Base-by-base conservation (phyloP, 1,284 basidiomycete genomes). In the Sporisorium graminicola region DNA sequence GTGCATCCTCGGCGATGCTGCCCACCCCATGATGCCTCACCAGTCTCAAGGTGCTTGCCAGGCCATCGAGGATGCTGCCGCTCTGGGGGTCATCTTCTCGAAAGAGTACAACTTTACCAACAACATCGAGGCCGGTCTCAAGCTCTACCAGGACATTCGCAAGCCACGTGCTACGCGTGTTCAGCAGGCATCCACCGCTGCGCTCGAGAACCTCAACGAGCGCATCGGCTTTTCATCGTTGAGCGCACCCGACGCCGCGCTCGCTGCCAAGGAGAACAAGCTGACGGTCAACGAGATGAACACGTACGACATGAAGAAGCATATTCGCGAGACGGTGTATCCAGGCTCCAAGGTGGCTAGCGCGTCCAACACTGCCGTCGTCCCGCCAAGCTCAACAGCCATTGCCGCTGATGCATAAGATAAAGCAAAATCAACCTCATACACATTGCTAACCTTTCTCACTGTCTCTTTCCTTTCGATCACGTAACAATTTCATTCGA, bases 201-300 rank as follows among this genome's bases (percentile, higher is more conserved):
- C 86, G 6, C 84, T 86, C 14, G 86, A 87, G 67, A 85, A 87
- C 68, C 78, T 87, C 66, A 86, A 86, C 66, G 86, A 87, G 77
- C 78, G 86, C 16, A 86, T 87, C 61, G 86, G 86, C 47, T 87
- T 87, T 70, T 82, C 82, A 2, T 77, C 70, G 49, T 63, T 81
- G 52, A 85, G 80, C n/a, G 80, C 81, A n/a, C 79, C 82, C 33
- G 82, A 85, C 55, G 80, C 82, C n/a, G 81, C 81, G 8, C 77
- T 83, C 16, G 84, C 85, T 13, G 82, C 85, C n/a, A 81, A 81
- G 59, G 80, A 80, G 59, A 82, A 83, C 63, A 85, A 86, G 74
- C 67, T 86, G 58, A 86, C 85, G 9, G 78, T 77, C 53, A 62
- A 77, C 64, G 74, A 77, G 61, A 77, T 77, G 74, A 77, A 77